Base-by-base conservation (phyloP, 257 asterid genomes). In the Verbena officinalis region DNA sequence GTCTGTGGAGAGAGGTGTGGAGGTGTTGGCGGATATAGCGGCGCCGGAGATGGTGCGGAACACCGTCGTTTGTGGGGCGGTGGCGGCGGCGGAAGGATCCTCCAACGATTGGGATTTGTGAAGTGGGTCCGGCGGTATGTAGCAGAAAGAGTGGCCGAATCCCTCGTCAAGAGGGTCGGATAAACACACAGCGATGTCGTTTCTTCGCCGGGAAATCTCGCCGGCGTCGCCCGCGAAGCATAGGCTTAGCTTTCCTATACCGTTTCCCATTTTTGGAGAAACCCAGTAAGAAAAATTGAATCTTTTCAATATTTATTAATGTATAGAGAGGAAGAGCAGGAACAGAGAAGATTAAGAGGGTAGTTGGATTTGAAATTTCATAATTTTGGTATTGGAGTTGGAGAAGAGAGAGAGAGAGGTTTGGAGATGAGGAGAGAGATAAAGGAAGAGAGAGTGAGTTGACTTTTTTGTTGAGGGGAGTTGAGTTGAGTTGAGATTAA, bases 21-120 rank as follows among this genome's bases (percentile, higher is more conserved):
- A 81, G 39, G 86, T 69, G 71, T 88, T 88, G 66, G 96, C 96
- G 15, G 94, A 85, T 68, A 88, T 83, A 42, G 96, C 84, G 17
- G 96, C 96, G 51, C 96, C 96, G 68, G 94, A 88, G 46, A 88
- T 85, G 21, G 89, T 81, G 7, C 84, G 68, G 56, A 81, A 88
- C 22, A 77, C 76, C 72, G 91, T 44, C 68, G 79, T 69, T 20
- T 62, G 76, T 4, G 73, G 59, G 46, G 81, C 67, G 19, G 70
- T 55, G 15, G 40, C 40, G 40, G 40, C 40, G 40, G 8, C 40
- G 40, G 76, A 66, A 5, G 78, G 55, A 19, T 77, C 85, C 16
- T 76, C 77, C 2, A 65, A 74, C n/a, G 75, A 66, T 44, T 62
- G 70, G 21, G 86, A 60, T 62, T 75, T 84, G 20, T 63, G 67